phyloP scores from a whole-genome alignment of 345 rosid genomes.

The Eutrema heterophyllum region DNA sequence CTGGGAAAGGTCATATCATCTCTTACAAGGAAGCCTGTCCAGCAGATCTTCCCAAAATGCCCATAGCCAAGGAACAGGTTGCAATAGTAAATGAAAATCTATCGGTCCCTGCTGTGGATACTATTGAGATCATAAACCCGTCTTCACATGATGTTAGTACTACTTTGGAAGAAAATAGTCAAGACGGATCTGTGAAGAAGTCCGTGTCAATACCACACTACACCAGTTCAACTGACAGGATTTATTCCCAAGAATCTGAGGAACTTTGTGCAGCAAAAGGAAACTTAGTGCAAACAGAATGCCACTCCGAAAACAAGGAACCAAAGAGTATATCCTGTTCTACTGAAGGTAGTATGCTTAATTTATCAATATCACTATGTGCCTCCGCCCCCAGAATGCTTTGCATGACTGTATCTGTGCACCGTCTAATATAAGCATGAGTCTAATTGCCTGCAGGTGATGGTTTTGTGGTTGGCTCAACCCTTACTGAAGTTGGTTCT shows the following conservation, averaged over 20 bases:
- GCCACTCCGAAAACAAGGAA: conserved; percentile 20
- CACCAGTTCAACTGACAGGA: conserved; percentile 19
- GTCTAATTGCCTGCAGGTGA: conserved; percentile 21
- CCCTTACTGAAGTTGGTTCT: conserved; percentile 21
- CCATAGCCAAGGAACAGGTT: conserved; percentile 7
- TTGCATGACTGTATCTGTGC: conserved; percentile 5
- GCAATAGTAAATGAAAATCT: conserved; percentile 15
- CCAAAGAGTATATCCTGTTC: conserved; percentile 22
- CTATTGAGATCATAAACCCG: conserved; percentile 18
- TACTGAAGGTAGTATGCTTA: conserved; percentile 37
- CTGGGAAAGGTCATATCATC: conserved; percentile 16
- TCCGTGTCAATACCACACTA: conserved; percentile 26
- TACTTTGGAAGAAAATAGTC: conserved; percentile 20
- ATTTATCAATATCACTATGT: conserved; percentile 11
- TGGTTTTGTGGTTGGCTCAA: neutral
- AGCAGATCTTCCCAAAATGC: conserved; percentile 14
- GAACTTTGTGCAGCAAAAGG: conserved; percentile 20
- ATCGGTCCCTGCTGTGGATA: conserved; percentile 27
- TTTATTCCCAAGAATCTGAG: conserved; percentile 9
- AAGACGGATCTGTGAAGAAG: conserved; percentile 22
- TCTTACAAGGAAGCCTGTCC: conserved; percentile 30
- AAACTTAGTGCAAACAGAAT: conserved; percentile 13
- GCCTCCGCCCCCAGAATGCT: neutral
- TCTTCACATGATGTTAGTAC: conserved; percentile 30
- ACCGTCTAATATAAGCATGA: neutral